Conservation (phyloP, 805 yeast genomes). For the Candida jianshihensis region DNA sequence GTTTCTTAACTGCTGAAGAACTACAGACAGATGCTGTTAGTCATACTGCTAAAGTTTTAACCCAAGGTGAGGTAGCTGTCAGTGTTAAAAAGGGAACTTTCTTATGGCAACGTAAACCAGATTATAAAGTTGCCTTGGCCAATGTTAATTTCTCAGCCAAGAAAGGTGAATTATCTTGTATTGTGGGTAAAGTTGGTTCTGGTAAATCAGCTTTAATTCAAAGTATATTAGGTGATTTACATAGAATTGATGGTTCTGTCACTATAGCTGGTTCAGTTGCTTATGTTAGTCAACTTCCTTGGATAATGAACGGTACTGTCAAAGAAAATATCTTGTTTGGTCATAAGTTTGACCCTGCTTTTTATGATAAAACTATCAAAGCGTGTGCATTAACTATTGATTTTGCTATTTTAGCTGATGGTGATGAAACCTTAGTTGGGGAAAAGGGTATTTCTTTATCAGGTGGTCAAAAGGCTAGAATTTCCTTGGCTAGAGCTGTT, state of each 20-base stretch:
- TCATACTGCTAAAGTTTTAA: constrained; percentile 38
- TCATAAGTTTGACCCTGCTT: constrained; percentile 69
- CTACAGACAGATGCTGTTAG: constrained; percentile 74
- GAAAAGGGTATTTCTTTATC: constrained; percentile 95
- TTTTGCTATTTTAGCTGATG: constrained; percentile 73
- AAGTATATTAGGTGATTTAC: constrained; percentile 75
- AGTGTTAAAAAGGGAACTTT: constrained; percentile 61
- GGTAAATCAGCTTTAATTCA: constrained; percentile 85
- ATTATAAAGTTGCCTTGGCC: constrained; percentile 59
- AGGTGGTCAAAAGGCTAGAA: constrained; percentile 97
- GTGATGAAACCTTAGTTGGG: constrained; percentile 90
- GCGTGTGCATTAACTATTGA: constrained; percentile 88
- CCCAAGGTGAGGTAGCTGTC: constrained; percentile 62
- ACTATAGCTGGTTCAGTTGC: constrained; percentile 73
- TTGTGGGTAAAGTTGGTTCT: constrained; percentile 85
- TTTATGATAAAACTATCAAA: constrained; percentile 71
- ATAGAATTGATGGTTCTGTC: constrained; percentile 68
- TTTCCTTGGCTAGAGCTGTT: constrained; percentile 92
- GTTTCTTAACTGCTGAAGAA: constrained; percentile 70
- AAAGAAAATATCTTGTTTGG: constrained; percentile 91
- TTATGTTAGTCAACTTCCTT: constrained; percentile 88
- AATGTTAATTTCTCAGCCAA: constrained; percentile 56
- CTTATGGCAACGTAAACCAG: constrained; percentile 70
- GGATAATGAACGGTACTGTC: constrained; percentile 95
- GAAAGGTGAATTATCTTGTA: constrained; percentile 76